phyloP scores from a whole-genome alignment of 108 stramenopile species.

The Poteriospumella lacustris region DNA sequence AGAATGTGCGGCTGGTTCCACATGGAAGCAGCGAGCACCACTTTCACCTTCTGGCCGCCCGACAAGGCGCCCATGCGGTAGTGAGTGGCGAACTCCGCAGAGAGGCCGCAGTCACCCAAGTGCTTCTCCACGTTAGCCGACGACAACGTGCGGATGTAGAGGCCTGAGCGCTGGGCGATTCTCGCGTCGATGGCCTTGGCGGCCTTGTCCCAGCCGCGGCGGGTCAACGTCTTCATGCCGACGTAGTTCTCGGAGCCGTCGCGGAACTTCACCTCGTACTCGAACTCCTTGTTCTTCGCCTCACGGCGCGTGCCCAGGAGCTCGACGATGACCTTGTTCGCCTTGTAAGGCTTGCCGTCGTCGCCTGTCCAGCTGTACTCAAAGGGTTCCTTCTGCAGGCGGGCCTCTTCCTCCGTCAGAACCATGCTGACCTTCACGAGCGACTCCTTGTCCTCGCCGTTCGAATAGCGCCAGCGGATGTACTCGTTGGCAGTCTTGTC shows the following conservation, averaged over 20 bases:
- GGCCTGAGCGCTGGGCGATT: slow-evolving; percentile 87
- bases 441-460: slow-evolving; percentile 97
- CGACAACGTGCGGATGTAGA: slow-evolving; percentile 83
- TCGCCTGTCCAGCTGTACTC: slow-evolving; percentile 89
- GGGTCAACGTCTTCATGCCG: slow-evolving; percentile 82
- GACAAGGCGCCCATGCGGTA: slow-evolving; percentile 96
- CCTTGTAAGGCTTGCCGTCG: slow-evolving; percentile 86
- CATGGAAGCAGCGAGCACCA: slow-evolving; percentile 97
- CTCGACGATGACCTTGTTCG: slow-evolving; percentile 91
- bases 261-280: slow-evolving; percentile 83
- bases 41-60: slow-evolving; percentile 90
- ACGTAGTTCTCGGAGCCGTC: slow-evolving; percentile 69
- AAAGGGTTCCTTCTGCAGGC: slow-evolving; percentile 84
- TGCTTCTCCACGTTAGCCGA: slow-evolving; percentile 96
- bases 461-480: slow-evolving; percentile 99
- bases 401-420: slow-evolving; percentile 83
- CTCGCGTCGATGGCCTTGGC: slow-evolving; percentile 97
- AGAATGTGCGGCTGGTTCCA: slow-evolving; percentile 98
- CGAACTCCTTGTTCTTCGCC: slow-evolving; percentile 84
- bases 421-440: slow-evolving; percentile 83
- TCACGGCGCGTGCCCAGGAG: slow-evolving; percentile 89
- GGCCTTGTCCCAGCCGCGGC: slow-evolving; percentile 97
- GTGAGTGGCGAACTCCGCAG: slow-evolving; percentile 93
- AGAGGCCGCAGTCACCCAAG: slow-evolving; percentile 91
- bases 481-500: slow-evolving; percentile 97